phyloP scores from a whole-genome alignment of 2,329 filamentous ascomycete genomes.

The Cercospora zeina region DNA sequence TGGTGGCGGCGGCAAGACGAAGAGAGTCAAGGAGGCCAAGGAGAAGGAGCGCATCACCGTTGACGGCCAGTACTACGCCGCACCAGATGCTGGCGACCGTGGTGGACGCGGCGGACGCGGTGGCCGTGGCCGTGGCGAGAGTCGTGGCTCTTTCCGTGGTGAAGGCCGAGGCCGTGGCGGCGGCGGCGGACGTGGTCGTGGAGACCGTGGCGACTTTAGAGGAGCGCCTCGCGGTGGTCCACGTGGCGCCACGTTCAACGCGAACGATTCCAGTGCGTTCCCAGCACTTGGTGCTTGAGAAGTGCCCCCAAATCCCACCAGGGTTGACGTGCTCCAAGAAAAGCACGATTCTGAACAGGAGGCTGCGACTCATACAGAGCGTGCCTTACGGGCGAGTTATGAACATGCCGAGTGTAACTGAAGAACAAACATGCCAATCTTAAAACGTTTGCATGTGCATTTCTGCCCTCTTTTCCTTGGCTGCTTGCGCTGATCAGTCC shows the following conservation, averaged over 20 bases:
- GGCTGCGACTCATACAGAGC: conserved; percentile 7
- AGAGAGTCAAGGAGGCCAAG: conserved; percentile 80
- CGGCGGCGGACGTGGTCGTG: conserved; percentile 38
- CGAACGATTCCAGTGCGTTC: conserved; percentile 39
- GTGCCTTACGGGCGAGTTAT: conserved; percentile 4
- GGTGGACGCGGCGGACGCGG: conserved; percentile 57
- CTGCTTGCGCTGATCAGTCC: background rate
- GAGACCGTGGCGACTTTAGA: conserved; percentile 42
- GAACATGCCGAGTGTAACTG: conserved; percentile 3
- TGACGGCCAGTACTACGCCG: conserved; percentile 67
- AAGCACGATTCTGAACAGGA: conserved; percentile 1
- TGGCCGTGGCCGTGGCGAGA: conserved; percentile 39
- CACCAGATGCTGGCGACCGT: conserved; percentile 57
- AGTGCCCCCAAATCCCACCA: conserved; percentile 4
- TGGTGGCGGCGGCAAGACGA: conserved; percentile 72
- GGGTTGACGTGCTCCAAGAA: conserved; percentile 8
- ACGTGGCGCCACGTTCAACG: conserved; percentile 38
- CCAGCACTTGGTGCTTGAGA: conserved; percentile 38
- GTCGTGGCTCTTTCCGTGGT: conserved; percentile 47
- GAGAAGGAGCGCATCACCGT: conserved; percentile 76
- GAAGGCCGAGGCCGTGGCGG: conserved; percentile 46
- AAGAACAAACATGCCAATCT: conserved; percentile 13
- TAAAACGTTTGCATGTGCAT: conserved; percentile 1
- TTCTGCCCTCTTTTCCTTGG: background rate
- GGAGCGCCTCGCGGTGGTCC: conserved; percentile 31